Base-by-base conservation (phyloP, 768 basidiomycete species). In the Suillus subalutaceus region DNA sequence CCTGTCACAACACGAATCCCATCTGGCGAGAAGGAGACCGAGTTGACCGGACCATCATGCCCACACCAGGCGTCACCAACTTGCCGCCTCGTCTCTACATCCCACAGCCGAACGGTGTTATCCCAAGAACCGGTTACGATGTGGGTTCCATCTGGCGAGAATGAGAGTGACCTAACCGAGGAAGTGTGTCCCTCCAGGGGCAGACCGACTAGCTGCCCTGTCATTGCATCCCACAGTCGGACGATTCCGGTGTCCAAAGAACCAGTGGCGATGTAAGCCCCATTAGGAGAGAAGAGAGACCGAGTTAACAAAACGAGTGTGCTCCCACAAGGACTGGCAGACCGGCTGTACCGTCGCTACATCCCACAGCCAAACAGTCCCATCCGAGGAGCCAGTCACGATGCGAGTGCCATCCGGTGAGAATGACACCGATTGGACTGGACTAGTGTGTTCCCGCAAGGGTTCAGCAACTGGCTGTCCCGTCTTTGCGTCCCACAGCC, bases 251-350 rank as follows among this genome's bases (percentile, higher is more conserved):
- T 62, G 37, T 73, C 72, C 2, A 20, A 6, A 1, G 67, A 71
- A 15, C 72, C 68, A 16, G 74, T 73, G 0, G 69, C 72, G 4
- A 75, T 69, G 2, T 57, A 65, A 18, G 37, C 48, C 2, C 71
- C 74, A 32, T 71, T 68, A 0, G 60, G 62, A 4, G 74, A 74
- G 35, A 74, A 73, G n/a, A n/a, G 67, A 59, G 15, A 74, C 32
- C 6, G 67, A 67, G 4, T 37, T 63, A 20, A 73, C 65, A 10
- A 3, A 26, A 9, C 66, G 57, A n/a, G 16, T 65, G 53, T 73
- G 73, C 15, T 71, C 70, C 16, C 26, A 15, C 18, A 65, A 26
- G n/a, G 67, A 63, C 10, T 37, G 62, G 58, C 44, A 18, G 16
- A 46, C 30, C 3, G 13, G 16, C 15, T 52, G 44, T 10, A 38